A percentile compares a stretch with the other conserved stretches of the same genome.
These are phyloP conservation scores for Amanita inopinata DNA, from an alignment of 768 basidiomycete species.

Conservation along the genomic window DNA sequence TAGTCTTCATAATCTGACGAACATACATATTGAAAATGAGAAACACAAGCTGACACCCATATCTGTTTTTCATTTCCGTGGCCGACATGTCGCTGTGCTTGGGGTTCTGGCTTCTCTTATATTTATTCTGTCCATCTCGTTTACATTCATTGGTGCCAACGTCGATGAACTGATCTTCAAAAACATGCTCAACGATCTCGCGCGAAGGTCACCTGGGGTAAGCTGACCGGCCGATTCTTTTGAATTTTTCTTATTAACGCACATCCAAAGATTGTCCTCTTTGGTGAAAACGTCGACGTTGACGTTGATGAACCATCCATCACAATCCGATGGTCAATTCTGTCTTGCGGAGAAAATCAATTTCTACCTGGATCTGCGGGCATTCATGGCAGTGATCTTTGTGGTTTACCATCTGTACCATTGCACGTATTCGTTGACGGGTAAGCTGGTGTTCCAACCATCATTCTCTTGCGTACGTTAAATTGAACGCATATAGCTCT, in stretches of 20 bases:
- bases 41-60: not conserved
- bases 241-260: slow-evolving; percentile 5
- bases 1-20: not conserved
- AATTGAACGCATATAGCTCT: slow-evolving; percentile 22
- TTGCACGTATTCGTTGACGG: slow-evolving; percentile 40
- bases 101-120: slow-evolving; percentile 35
- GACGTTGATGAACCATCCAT: slow-evolving; percentile 50
- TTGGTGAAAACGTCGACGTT: slow-evolving; percentile 49
- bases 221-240: slow-evolving; percentile 10
- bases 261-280: slow-evolving; percentile 35
- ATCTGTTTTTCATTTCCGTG: slow-evolving; percentile 21
- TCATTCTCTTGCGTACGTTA: not conserved
- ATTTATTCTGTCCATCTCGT: slow-evolving; percentile 38
- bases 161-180: slow-evolving; percentile 33
- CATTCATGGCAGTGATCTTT: slow-evolving; percentile 31
- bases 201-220: slow-evolving; percentile 36
- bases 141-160: slow-evolving; percentile 36
- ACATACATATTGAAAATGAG: slow-evolving; percentile 1
- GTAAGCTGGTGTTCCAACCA: slow-evolving; percentile 20
- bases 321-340: slow-evolving; percentile 45
- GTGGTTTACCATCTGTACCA: slow-evolving; percentile 36
- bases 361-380: slow-evolving; percentile 38
- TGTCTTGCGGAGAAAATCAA: slow-evolving; percentile 38
- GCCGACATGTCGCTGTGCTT: slow-evolving; percentile 23
- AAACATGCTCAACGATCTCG: slow-evolving; percentile 28